Evolutionary conservation across 1,284 basidiomycete genomes (phyloP).

Genomic region (Rhodotorula sp.): DNA sequence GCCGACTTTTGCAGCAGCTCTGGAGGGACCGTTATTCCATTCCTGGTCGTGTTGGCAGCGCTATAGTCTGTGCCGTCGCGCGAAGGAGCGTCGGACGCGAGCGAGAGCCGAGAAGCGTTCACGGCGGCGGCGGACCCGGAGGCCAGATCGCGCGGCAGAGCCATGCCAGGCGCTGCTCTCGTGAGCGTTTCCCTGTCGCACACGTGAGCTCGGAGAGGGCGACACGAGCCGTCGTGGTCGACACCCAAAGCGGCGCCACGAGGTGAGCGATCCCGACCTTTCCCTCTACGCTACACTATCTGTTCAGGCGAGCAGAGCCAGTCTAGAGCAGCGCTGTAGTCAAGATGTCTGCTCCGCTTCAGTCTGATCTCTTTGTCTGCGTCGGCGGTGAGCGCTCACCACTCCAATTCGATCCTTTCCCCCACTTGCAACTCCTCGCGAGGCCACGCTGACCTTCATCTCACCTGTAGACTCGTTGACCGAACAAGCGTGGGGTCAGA

Average conservation of each 20-base stretch:
- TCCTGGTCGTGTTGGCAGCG: background rate
- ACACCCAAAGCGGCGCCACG: too few relatives aligned
- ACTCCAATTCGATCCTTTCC: background rate
- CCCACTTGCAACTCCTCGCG: background rate
- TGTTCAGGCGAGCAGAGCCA: too few relatives aligned
- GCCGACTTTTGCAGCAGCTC: background rate
- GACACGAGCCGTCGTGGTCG: too few relatives aligned
- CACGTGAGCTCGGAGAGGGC: too few relatives aligned
- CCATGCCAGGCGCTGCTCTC: background rate
- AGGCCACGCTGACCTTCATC: background rate
- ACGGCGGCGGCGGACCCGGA: background rate
- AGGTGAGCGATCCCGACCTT: too few relatives aligned
- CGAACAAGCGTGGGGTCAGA: constrained; percentile 13
- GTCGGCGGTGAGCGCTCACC: constrained; percentile 20
- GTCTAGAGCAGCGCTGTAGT: too few relatives aligned
- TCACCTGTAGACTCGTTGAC: constrained; percentile 21
- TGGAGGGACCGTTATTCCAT: background rate
- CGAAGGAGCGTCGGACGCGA: background rate
- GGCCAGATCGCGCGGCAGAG: background rate
- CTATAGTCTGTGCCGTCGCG: background rate
- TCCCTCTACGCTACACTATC: too few relatives aligned
- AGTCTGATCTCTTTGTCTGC: constrained; percentile 10
- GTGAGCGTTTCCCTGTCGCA: too few relatives aligned
- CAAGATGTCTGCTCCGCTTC: background rate
- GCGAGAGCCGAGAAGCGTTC: constrained; percentile 1